Conservation (phyloP, 345 rosid species). For the Eucalyptus pauciflora region DNA sequence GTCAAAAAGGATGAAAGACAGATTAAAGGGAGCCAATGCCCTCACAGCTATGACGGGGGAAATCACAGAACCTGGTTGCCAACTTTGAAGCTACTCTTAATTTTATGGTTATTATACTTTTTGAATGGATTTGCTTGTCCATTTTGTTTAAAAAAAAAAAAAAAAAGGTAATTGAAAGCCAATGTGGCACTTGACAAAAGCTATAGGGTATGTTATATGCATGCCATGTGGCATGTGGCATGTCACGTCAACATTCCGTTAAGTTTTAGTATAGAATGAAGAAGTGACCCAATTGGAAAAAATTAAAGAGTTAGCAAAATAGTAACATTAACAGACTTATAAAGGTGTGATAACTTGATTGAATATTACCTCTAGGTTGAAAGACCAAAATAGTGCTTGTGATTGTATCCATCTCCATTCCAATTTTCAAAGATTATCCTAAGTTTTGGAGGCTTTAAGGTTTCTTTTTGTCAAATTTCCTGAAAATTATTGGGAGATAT, state of each 20-base stretch:
- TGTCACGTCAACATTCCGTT: neutral
- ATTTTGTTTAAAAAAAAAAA: neutral
- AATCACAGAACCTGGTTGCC: neutral
- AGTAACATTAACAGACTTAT: neutral
- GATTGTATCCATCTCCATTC: neutral
- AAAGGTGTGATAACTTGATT: neutral
- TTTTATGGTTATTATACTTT: neutral
- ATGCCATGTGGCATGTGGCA: neutral
- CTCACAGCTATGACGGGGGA: neutral
- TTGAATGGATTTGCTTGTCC: neutral
- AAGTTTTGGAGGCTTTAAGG: neutral
- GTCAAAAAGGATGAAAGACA: neutral
- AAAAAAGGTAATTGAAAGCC: neutral
- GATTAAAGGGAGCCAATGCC: neutral
- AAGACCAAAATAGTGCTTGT: neutral
- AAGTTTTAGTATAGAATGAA: neutral
- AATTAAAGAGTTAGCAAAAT: neutral
- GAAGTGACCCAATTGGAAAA: neutral
- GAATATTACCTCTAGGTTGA: neutral
- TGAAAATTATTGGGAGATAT: neutral
- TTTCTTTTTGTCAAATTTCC: neutral
- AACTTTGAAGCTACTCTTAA: neutral
- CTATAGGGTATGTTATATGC: neutral
- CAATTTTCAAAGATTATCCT: neutral
- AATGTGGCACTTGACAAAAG: neutral